Base-by-base conservation (phyloP, 805 yeast genomes). In the Yarrowia divulgata region DNA sequence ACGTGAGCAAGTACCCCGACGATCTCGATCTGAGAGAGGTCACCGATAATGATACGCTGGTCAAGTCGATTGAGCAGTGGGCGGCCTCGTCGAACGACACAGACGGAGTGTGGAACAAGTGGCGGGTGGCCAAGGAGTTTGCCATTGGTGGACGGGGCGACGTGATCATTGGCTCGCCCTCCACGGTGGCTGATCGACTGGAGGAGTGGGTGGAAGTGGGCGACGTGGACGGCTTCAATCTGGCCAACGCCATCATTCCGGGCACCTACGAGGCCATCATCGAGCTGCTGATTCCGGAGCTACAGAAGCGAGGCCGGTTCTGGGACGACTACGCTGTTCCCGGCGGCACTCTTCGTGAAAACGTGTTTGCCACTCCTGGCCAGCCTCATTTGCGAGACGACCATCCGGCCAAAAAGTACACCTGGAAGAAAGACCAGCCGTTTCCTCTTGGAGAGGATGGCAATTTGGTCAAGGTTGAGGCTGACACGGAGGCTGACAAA, bases 191-290 rank as follows among this genome's bases (percentile, higher is more conserved):
- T 5, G 81, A 82, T 68, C 77, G 77, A 70, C 75, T 82, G 32
- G 80, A 81, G 67, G 70, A 74, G 50, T 82, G 82, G 80, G 81
- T 79, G 8, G 78, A 78, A 13, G 74, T 76, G 29, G 75, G 80
- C 14, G 83, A 78, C 57, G 77, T 82, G 23, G 85, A 82, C 71
- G 85, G 85, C 0, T 81, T 82, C 72, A 82, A 82, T 69, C 73
- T 82, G 50, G 77, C 79, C 4, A 79, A 81, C 71, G 79, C 83
- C 2, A 74, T 79, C 8, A 71, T 76, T 40, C 83, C 82, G 19
- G 81, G 78, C 7, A 72, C 80, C 8, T 77, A 79, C 58, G 81
- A 79, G 69, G 82, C 82, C 16, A 72, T 82, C 54, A 79, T 81
- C 23, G 79, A 81, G 6, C 71, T 71, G 29, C 69, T 82, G 49